Conservation (phyloP, 306 rosid species). For the Bauhinia variegata region DNA sequence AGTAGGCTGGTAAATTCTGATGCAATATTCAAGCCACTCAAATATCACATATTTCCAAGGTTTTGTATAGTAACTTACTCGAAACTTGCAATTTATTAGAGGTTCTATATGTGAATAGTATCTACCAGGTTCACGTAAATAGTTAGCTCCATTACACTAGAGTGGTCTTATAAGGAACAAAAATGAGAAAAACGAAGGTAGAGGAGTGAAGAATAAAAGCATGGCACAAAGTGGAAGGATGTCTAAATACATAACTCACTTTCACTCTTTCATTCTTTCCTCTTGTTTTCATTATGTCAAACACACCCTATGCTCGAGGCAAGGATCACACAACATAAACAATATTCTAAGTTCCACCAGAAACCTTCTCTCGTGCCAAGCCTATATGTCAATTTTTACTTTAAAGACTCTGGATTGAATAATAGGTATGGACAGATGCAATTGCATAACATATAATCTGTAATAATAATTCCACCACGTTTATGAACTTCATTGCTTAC, state of each 20-base stretch:
- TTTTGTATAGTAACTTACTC: too few relatives aligned
- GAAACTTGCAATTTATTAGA: too few relatives aligned
- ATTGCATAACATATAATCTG: not conserved
- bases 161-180: too few relatives aligned
- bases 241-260: slow-evolving; percentile 47
- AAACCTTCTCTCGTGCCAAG: slow-evolving; percentile 13
- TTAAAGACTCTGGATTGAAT: not conserved
- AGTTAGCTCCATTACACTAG: too few relatives aligned
- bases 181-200: too few relatives aligned
- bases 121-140: too few relatives aligned
- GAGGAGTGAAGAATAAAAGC: too few relatives aligned
- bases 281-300: slow-evolving; percentile 65
- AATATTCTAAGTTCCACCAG: not conserved
- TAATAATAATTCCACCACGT: slow-evolving; percentile 3
- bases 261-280: slow-evolving; percentile 86
- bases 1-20: too few relatives aligned
- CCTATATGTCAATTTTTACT: not conserved
- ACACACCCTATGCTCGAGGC: slow-evolving; percentile 1
- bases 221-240: too few relatives aligned
- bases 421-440: not conserved
- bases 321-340: not conserved
- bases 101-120: too few relatives aligned
- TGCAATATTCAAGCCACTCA: too few relatives aligned
- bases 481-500: slow-evolving; percentile 22
- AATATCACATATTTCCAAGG: too few relatives aligned